phyloP scores from a whole-genome alignment of 2,329 filamentous ascomycete genomes.

The Hypoxylon sp. region DNA sequence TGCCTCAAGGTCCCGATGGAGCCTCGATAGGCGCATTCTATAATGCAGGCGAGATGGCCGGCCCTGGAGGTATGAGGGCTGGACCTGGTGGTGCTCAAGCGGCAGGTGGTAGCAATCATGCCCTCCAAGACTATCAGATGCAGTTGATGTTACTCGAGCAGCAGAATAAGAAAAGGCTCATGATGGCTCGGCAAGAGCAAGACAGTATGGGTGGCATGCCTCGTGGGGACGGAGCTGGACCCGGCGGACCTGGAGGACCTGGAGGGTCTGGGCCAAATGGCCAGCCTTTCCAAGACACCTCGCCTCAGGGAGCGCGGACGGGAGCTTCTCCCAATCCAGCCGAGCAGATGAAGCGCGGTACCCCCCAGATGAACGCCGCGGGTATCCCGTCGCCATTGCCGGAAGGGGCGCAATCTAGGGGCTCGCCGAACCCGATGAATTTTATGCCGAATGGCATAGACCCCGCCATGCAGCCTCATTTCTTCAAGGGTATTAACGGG shows the following conservation, averaged over 20 bases:
- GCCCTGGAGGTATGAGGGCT: conserved; percentile 71
- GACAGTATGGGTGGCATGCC: conserved; percentile 72
- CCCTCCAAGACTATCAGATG: conserved; percentile 90
- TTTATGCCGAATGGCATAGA: conserved; percentile 77
- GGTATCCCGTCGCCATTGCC: conserved; percentile 80
- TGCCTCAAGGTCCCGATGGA: conserved; percentile 79
- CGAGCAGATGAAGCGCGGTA: conserved; percentile 84
- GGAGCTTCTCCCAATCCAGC: conserved; percentile 83
- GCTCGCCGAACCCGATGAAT: conserved; percentile 75
- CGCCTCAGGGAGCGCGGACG: conserved; percentile 76
- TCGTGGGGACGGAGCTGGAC: conserved; percentile 66
- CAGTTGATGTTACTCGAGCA: conserved; percentile 89
- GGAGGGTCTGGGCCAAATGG: conserved; percentile 69
- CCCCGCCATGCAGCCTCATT: conserved; percentile 71
- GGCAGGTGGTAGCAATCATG: conserved; percentile 78
- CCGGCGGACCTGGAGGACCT: conserved; percentile 65
- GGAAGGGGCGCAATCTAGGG: conserved; percentile 76
- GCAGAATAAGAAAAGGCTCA: conserved; percentile 87
- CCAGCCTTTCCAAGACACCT: conserved; percentile 77
- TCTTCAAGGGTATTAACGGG: conserved; percentile 69
- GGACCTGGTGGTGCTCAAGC: conserved; percentile 63
- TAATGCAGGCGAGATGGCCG: conserved; percentile 73
- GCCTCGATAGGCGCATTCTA: conserved; percentile 72
- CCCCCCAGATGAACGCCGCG: conserved; percentile 78
- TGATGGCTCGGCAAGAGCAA: conserved; percentile 87